Percentiles rank a stretch among this genome's conserved stretches.
Conservation (phyloP, 768 basidiomycete genomes). For the Lactarius hengduanensis region DNA sequence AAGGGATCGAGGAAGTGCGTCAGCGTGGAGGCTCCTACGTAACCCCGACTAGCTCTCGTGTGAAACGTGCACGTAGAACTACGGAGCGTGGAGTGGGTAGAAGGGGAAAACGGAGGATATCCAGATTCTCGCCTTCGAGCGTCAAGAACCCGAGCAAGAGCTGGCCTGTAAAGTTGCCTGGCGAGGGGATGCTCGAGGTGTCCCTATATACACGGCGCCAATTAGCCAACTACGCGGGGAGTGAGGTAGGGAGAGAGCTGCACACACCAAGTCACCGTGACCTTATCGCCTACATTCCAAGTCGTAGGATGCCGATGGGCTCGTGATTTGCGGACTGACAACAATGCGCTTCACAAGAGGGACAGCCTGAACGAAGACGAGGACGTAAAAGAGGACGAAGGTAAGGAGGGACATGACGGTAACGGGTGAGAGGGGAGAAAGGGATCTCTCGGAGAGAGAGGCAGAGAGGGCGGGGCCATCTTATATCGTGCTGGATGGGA, state of each 20-base stretch:
- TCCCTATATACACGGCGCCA: constrained; percentile 20
- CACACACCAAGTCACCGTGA: constrained; percentile 44
- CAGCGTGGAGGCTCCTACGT: background rate
- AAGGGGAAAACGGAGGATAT: constrained; percentile 34
- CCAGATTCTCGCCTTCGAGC: constrained; percentile 41
- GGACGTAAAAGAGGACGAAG: background rate
- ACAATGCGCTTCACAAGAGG: constrained; percentile 12
- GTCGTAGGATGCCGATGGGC: constrained; percentile 34
- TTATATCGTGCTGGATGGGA: background rate
- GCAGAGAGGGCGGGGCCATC: background rate
- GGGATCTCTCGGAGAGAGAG: background rate
- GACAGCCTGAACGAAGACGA: constrained; percentile 6
- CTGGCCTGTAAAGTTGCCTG: constrained; percentile 40
- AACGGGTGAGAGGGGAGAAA: background rate
- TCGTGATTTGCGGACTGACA: constrained; percentile 39
- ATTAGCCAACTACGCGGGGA: background rate
- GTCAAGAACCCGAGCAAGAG: constrained; percentile 46
- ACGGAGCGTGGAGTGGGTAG: background rate
- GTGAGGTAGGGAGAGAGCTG: background rate
- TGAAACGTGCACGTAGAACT: background rate
- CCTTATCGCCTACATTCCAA: constrained; percentile 40
- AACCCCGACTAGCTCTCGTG: background rate
- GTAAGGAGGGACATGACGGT: constrained; percentile 11
- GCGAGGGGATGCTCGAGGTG: constrained; percentile 40
- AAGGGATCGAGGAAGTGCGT: background rate